Conservation (phyloP, 192 early-diverging fungal species). For the Diversispora epigaea region DNA sequence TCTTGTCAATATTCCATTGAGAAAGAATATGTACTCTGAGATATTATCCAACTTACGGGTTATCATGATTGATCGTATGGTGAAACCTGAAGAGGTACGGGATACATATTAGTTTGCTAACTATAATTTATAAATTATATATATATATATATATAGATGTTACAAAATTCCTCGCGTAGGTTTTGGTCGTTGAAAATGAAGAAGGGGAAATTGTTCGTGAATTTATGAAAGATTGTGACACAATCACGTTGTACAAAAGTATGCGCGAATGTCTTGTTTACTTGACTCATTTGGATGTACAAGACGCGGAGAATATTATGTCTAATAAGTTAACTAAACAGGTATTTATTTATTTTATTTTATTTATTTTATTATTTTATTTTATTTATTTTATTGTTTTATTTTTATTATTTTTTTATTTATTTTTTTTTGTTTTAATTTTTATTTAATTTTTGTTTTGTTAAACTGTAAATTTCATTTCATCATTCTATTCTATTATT, state of each 20-base stretch:
- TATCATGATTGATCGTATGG: conserved; percentile 99
- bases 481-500: too few relatives aligned
- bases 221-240: conserved; percentile 96
- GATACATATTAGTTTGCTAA: neutral
- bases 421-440: conserved; percentile 23
- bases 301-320: conserved; percentile 96
- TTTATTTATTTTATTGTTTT: conserved; percentile 13
- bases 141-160: neutral
- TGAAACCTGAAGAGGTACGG: conserved; percentile 92
- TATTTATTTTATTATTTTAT: conserved; percentile 16
- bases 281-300: conserved; percentile 92
- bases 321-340: conserved; percentile 87
- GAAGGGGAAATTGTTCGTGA: conserved; percentile 99
- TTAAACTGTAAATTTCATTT: neutral
- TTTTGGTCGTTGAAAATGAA: conserved; percentile 97
- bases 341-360: conserved; percentile 45
- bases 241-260: conserved; percentile 96
- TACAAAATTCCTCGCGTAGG: conserved; percentile 40
- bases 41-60: conserved; percentile 82
- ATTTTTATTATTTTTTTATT: conserved; percentile 4
- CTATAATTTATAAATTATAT: neutral
- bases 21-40: conserved; percentile 84
- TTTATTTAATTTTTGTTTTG: neutral
- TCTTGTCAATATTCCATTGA: conserved; percentile 47
- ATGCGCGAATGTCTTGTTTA: conserved; percentile 98